Base-by-base conservation (phyloP, 768 basidiomycete genomes). In the Phylloporus sp. region DNA sequence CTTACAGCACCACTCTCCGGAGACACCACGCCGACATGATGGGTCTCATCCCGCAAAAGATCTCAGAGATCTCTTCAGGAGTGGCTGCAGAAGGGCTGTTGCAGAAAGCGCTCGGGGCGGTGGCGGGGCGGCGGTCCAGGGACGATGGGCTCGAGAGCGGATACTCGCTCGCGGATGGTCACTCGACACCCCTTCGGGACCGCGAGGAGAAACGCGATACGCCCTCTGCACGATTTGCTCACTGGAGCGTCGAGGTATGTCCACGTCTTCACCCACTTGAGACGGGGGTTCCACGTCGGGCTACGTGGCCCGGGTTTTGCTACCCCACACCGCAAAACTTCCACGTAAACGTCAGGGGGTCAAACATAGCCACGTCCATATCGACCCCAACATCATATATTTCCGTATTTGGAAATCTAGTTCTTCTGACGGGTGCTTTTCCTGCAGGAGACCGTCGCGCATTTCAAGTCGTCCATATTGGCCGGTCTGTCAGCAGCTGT, bases 1-100 rank as follows among this genome's bases (percentile, higher is more conserved):
- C 87, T 2, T 90, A 88, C 64, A 89, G 86, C 55, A 90, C 88
- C 0, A 87, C 84, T 0, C 71, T 91, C 17, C 70, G 88, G 23
- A 64, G 89, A 44, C 89, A 90, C 49, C 73, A 77, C 18, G 67
- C 69, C 0, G 81, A 84, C 17, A 31, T 57, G 10, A 49, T 41
- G 38, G 60, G 67, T 9, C 71, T 22, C 64, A 52, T 73, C 9
- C 64, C 71, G 6, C 77, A 75, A 9, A 70, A 69, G 23, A 29
- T 71, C 6, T 63, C 63, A 4, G 57, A 62, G n/a, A 53, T 62
- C 0, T 18, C 49, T 10, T 52, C 54, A 0, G 72, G 67, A 9
- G 71, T 73, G 14, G 70, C 76, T n/a, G 69, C 73, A 8, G 74
- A 79, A 44, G 73, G 52, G n/a, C 21, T 76, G 4, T 81, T 84